Evolutionary conservation across 108 stramenopile genomes (phyloP).

Genomic region (Asterionellopsis glacialis): DNA sequence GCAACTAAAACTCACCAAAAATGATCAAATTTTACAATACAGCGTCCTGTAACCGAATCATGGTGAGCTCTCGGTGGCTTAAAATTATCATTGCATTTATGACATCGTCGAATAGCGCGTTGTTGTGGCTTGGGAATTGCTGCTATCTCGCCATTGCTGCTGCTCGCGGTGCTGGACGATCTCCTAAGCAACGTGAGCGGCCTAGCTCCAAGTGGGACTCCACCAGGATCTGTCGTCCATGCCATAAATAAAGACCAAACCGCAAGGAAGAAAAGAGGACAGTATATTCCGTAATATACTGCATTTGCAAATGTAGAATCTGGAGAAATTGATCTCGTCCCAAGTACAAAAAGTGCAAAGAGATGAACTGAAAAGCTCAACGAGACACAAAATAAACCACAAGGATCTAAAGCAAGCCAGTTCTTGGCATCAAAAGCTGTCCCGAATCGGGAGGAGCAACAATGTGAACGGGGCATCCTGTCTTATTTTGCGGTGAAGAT

Average conservation of each 20-base stretch:
- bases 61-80: constrained; percentile 84
- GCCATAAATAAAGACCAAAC: constrained; percentile 60
- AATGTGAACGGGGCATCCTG: background rate
- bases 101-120: constrained; percentile 60
- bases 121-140: background rate
- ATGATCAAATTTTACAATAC: constrained; percentile 58
- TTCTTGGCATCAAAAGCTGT: constrained; percentile 42
- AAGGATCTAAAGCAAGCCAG: constrained; percentile 70
- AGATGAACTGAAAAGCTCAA: constrained; percentile 50
- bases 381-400: constrained; percentile 54
- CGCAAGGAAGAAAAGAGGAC: constrained; percentile 44
- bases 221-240: constrained; percentile 70
- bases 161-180: constrained; percentile 9
- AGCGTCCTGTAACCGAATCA: constrained; percentile 83
- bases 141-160: background rate
- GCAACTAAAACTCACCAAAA: constrained; percentile 11
- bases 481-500: no score
- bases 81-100: constrained; percentile 76
- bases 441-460: constrained; percentile 18
- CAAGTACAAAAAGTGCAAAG: constrained; percentile 48
- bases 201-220: constrained; percentile 77
- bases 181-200: constrained; percentile 48
- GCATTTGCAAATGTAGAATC: constrained; percentile 31
- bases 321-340: constrained; percentile 26
- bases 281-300: constrained; percentile 42